phyloP scores from a whole-genome alignment of 2,329 filamentous ascomycete species.

The Verticillium longisporum region DNA sequence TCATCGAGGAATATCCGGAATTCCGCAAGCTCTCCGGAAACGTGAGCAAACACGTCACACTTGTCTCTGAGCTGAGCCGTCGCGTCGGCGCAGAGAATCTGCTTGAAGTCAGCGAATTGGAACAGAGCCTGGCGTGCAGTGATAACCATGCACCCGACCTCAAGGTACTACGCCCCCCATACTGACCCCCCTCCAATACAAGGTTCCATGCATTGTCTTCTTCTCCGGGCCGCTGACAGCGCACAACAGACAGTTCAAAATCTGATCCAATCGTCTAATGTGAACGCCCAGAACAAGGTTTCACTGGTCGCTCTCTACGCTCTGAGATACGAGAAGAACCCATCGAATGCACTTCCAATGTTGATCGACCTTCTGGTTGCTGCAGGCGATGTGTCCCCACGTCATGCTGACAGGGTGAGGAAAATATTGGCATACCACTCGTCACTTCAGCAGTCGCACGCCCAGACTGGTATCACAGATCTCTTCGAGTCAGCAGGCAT shows the following conservation, averaged over 20 bases:
- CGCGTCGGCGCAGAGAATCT: conserved; percentile 79
- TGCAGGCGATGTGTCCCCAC: conserved; percentile 70
- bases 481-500: conserved; percentile 89
- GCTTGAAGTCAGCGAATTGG: conserved; percentile 93
- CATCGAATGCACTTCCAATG: conserved; percentile 75
- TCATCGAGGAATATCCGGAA: conserved; percentile 97
- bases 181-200: not conserved
- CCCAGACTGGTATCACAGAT: conserved; percentile 76
- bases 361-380: conserved; percentile 81
- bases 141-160: conserved; percentile 89
- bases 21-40: conserved; percentile 96
- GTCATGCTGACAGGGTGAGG: conserved; percentile 71
- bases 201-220: too few relatives aligned
- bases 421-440: conserved; percentile 81
- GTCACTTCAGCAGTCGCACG: conserved; percentile 72
- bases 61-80: conserved; percentile 88
- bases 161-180: conserved; percentile 53
- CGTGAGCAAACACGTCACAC: conserved; percentile 95
- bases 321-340: conserved; percentile 81
- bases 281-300: conserved; percentile 78
- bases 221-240: not conserved
- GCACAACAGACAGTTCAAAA: conserved; percentile 65
- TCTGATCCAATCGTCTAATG: conserved; percentile 72
- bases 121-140: conserved; percentile 94
- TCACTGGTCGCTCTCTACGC: conserved; percentile 91